Percentiles rank a stretch among this genome's conserved stretches.
phyloP scores from a whole-genome alignment of 2,329 filamentous ascomycete genomes.

The Cercospora citrullina region DNA sequence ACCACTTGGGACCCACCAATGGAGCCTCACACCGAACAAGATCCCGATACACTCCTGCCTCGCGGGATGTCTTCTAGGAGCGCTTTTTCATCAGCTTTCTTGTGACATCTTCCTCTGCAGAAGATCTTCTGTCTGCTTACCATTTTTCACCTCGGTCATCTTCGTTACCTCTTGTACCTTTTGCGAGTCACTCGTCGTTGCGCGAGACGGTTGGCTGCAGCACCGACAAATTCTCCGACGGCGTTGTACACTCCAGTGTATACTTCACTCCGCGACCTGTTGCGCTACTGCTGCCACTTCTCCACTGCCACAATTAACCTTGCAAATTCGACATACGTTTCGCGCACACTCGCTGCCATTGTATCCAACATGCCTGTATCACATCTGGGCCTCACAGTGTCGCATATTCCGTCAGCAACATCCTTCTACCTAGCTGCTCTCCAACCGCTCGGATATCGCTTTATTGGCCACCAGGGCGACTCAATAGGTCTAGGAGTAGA shows the following conservation, averaged over 20 bases:
- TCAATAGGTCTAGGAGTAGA: conserved; percentile 62
- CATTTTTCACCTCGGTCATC: conserved; percentile 11
- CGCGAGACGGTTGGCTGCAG: conserved; percentile 14
- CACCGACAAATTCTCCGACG: conserved; percentile 18
- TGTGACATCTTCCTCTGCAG: conserved; percentile 11
- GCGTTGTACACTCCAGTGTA: conserved; percentile 14
- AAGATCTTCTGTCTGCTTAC: conserved; percentile 17
- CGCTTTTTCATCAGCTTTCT: conserved; percentile 15
- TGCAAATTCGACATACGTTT: conserved; percentile 10
- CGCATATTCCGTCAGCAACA: conserved; percentile 73
- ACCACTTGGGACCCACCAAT: conserved; percentile 25
- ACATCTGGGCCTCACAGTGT: conserved; percentile 67
- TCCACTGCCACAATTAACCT: conserved; percentile 24
- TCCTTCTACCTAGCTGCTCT: conserved; percentile 81
- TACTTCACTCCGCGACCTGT: conserved; percentile 12
- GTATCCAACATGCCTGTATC: conserved; percentile 57
- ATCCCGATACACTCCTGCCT: conserved; percentile 14
- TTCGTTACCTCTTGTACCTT: conserved; percentile 17
- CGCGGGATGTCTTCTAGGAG: conserved; percentile 8
- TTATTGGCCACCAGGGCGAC: conserved; percentile 62
- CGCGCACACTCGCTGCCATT: conserved; percentile 7
- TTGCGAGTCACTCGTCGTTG: conserved; percentile 15
- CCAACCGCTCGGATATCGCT: conserved; percentile 75
- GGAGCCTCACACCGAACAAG: conserved; percentile 24
- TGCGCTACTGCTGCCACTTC: conserved; percentile 20